These are phyloP conservation scores for Celoporthe dispersa DNA, from an alignment of 2,329 filamentous ascomycete species.

Conservation along the genomic window DNA sequence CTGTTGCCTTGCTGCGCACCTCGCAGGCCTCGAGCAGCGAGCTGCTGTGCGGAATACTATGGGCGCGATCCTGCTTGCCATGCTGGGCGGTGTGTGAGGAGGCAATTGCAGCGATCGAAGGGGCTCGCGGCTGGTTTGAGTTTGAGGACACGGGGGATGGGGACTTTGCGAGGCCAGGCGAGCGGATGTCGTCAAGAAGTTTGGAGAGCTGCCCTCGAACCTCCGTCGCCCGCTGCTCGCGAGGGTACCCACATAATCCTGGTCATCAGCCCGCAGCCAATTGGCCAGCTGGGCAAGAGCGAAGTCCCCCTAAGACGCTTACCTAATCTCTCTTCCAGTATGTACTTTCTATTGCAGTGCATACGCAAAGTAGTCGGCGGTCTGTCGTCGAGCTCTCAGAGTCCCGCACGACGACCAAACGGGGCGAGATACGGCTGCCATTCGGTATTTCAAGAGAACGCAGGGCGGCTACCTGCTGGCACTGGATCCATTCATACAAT, in stretches of 20 bases:
- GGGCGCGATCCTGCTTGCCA: conserved; percentile 85
- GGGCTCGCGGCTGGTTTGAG: background rate
- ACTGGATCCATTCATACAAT: no score
- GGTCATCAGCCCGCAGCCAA: conserved; percentile 8
- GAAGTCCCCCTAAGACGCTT: background rate
- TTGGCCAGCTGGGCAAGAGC: background rate
- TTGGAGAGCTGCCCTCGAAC: conserved; percentile 2
- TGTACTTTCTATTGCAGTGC: background rate
- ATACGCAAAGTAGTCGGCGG: no score
- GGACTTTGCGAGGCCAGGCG: background rate
- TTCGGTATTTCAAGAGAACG: no score
- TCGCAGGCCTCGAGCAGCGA: conserved; percentile 54
- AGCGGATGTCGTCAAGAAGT: conserved; percentile 15
- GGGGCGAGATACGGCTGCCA: no score
- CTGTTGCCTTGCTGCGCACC: conserved; percentile 67
- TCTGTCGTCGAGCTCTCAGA: background rate
- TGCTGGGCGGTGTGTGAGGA: conserved; percentile 45
- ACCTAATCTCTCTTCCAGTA: background rate
- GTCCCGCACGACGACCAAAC: no score
- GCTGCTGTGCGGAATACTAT: conserved; percentile 71
- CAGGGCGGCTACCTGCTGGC: no score
- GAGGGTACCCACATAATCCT: conserved; percentile 3
- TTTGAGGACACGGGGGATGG: no score
- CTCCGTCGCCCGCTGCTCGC: background rate
- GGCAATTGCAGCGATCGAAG: conserved; percentile 33